Evolutionary conservation across 768 basidiomycete species (phyloP).

Genomic region (Solioccasus polychromus): DNA sequence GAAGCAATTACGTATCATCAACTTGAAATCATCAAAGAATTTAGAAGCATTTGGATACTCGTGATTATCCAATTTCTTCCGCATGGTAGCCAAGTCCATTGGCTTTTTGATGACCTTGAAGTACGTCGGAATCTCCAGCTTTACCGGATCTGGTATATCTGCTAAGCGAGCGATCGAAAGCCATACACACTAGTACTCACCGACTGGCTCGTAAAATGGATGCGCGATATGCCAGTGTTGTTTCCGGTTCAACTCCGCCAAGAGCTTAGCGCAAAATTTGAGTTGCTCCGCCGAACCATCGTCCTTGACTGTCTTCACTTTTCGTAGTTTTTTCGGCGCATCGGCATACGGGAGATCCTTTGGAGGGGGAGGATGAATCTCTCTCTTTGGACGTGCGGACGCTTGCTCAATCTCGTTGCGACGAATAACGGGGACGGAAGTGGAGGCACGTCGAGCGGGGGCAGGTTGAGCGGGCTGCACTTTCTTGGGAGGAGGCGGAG

Average conservation of each 20-base stretch:
- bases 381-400: conserved; percentile 87
- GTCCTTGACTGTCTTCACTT: conserved; percentile 56
- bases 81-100: conserved; percentile 93
- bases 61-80: conserved; percentile 72
- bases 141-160: conserved; percentile 59
- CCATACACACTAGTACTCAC: conserved; percentile 46
- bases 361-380: conserved; percentile 93
- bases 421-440: conserved; percentile 78
- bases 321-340: conserved; percentile 64
- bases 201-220: conserved; percentile 94
- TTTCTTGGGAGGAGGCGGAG: conserved; percentile 33
- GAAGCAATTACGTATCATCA: conserved; percentile 94
- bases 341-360: conserved; percentile 88
- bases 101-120: conserved; percentile 88
- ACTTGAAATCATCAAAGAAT: conserved; percentile 88
- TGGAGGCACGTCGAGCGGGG: conserved; percentile 67
- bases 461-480: conserved; percentile 34
- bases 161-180: not conserved
- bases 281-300: conserved; percentile 80
- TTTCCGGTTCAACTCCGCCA: conserved; percentile 76
- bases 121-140: conserved; percentile 80
- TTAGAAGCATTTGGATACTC: conserved; percentile 76
- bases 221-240: conserved; percentile 68
- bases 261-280: conserved; percentile 72
- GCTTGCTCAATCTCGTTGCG: conserved; percentile 62